Percentiles rank a stretch among this genome's conserved stretches.
Conservation (phyloP, 2,329 filamentous ascomycete species). For the Neoscytalidium dimidiatum region DNA sequence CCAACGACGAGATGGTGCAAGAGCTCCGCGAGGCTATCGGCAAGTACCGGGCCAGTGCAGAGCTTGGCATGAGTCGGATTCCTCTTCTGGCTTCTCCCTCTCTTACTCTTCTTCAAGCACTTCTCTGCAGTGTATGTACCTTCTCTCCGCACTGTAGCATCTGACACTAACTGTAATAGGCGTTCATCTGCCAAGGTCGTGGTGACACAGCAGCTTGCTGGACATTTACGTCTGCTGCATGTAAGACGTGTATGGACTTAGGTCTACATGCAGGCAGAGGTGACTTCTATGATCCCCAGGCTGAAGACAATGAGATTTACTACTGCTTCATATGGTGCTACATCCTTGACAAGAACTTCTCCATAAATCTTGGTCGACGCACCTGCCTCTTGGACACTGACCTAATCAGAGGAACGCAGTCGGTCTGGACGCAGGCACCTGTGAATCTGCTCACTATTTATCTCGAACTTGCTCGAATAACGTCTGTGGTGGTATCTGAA, state of each 20-base stretch:
- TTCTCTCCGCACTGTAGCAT: background rate
- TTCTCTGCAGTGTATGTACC: conserved; percentile 32
- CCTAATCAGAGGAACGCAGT: conserved; percentile 28
- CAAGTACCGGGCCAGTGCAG: conserved; percentile 31
- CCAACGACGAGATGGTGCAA: conserved; percentile 27
- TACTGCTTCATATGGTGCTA: conserved; percentile 32
- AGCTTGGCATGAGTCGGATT: conserved; percentile 31
- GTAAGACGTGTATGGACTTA: conserved; percentile 33
- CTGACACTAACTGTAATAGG: conserved; percentile 20
- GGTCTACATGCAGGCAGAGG: conserved; percentile 27
- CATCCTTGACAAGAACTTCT: conserved; percentile 34
- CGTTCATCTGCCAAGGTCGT: conserved; percentile 35
- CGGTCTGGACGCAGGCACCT: conserved; percentile 22
- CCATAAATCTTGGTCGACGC: conserved; percentile 30
- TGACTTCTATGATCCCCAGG: background rate
- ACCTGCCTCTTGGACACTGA: conserved; percentile 26
- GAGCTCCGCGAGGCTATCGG: conserved; percentile 29
- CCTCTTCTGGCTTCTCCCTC: conserved; percentile 33
- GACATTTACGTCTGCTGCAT: conserved; percentile 34
- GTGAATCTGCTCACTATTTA: conserved; percentile 27
- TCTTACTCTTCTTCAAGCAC: conserved; percentile 31
- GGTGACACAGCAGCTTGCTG: conserved; percentile 35
- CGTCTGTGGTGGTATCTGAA: conserved; percentile 27
- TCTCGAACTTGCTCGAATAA: conserved; percentile 32
- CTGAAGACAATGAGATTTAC: conserved; percentile 26